A percentile compares a stretch with the other conserved stretches of the same genome.
Conservation (phyloP, 352 stramenopile genomes). For the Phytophthora hibernalis region DNA sequence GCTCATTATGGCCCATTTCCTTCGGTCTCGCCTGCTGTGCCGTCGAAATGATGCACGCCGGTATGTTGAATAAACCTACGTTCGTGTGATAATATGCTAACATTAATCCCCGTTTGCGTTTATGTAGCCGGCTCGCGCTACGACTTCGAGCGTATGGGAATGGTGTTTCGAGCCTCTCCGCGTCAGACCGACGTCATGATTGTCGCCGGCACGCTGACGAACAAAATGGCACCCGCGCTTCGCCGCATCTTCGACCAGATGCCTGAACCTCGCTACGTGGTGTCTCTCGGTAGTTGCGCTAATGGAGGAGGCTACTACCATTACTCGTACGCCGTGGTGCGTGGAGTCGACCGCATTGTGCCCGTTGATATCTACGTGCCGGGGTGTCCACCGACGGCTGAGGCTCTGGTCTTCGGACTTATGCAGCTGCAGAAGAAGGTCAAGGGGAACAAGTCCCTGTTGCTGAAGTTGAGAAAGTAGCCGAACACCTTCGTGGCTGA, state of each 20-base stretch:
- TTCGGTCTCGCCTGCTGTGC: conserved; percentile 99
- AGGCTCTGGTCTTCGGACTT: conserved; percentile 98
- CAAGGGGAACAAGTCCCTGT: conserved; percentile 97
- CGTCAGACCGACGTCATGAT: conserved; percentile 99
- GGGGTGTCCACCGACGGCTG: conserved; percentile 97
- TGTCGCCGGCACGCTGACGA: conserved; percentile 98
- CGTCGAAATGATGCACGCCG: conserved; percentile 99
- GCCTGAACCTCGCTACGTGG: conserved; percentile 98
- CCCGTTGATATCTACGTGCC: conserved; percentile 99
- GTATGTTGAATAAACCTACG: conserved; percentile 29
- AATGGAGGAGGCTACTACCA: conserved; percentile 95
- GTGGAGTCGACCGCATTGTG: conserved; percentile 97
- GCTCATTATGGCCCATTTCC: conserved; percentile 99
- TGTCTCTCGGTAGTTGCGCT: conserved; percentile 99
- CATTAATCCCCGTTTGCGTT: not conserved
- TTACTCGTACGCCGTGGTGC: conserved; percentile 98
- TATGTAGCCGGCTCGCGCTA: conserved; percentile 85
- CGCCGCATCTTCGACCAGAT: conserved; percentile 99
- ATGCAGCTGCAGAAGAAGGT: conserved; percentile 99
- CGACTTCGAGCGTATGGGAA: conserved; percentile 98
- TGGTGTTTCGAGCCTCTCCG: conserved; percentile 97
- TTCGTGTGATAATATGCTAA: not conserved
- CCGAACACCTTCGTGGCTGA: conserved; percentile 22
- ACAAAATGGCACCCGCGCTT: conserved; percentile 99
- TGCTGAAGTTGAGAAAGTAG: conserved; percentile 97